Conservation (phyloP, 2,329 filamentous ascomycete species). For the Calonectria leucothoes region DNA sequence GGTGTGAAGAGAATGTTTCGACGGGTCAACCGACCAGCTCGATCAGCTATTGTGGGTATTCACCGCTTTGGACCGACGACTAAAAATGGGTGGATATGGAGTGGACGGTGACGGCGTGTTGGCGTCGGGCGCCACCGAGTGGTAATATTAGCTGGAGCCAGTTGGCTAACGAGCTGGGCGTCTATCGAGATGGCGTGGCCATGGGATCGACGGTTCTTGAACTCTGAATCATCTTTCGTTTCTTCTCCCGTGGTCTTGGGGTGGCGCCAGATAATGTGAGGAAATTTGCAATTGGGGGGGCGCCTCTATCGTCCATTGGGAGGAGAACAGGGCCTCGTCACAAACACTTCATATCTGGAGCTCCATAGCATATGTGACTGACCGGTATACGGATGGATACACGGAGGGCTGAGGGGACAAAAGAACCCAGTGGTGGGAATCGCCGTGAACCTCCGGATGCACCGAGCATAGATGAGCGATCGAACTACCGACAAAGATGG, state of each 20-base stretch:
- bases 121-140: slow-evolving; percentile 38
- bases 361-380: slow-evolving; percentile 4
- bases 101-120: slow-evolving; percentile 38
- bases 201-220: slow-evolving; percentile 30
- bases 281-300: slow-evolving; percentile 23
- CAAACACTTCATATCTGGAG: slow-evolving; percentile 1
- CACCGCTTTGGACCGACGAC: slow-evolving; percentile 37
- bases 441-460: background rate
- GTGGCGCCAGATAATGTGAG: slow-evolving; percentile 16
- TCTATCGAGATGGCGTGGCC: slow-evolving; percentile 33
- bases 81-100: slow-evolving; percentile 38
- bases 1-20: slow-evolving; percentile 37
- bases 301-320: background rate
- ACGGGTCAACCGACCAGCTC: slow-evolving; percentile 37
- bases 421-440: background rate
- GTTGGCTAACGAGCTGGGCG: slow-evolving; percentile 29
- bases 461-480: slow-evolving; percentile 3
- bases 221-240: slow-evolving; percentile 17
- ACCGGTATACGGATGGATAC: background rate
- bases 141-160: slow-evolving; percentile 36
- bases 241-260: slow-evolving; percentile 16
- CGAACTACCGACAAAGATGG: background rate
- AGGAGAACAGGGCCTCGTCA: background rate
- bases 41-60: slow-evolving; percentile 36
- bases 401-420: background rate